These are phyloP conservation scores for Aspergillus indologenus DNA, from an alignment of 495 filamentous ascomycete species.

Conservation along the genomic window DNA sequence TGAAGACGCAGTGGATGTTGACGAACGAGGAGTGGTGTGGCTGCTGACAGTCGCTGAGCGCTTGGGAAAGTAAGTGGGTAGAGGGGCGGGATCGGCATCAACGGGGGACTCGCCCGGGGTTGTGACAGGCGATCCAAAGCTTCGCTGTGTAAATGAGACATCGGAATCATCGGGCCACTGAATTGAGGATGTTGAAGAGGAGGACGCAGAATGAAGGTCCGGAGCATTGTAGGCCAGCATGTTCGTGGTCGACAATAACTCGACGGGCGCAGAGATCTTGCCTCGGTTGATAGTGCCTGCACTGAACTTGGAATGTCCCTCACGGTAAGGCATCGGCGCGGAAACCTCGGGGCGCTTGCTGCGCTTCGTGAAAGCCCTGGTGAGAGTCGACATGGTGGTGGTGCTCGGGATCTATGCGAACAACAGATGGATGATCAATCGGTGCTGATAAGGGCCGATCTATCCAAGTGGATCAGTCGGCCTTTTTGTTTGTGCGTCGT, in stretches of 20 bases:
- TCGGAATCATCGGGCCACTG: slow-evolving; percentile 62
- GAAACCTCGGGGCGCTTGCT: slow-evolving; percentile 50
- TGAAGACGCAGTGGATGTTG: slow-evolving; percentile 42
- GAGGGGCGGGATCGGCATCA: slow-evolving; percentile 60
- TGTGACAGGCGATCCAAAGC: slow-evolving; percentile 58
- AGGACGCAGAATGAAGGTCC: slow-evolving; percentile 58
- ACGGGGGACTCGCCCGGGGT: slow-evolving; percentile 72
- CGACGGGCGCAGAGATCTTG: slow-evolving; percentile 84
- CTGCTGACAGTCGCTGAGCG: slow-evolving; percentile 42
- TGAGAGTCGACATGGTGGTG: slow-evolving; percentile 46
- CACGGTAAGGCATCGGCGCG: slow-evolving; percentile 47
- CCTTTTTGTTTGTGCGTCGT: slow-evolving; percentile 12
- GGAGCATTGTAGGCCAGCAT: slow-evolving; percentile 93
- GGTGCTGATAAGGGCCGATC: background rate
- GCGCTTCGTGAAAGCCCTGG: slow-evolving; percentile 66
- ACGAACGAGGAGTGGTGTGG: slow-evolving; percentile 34
- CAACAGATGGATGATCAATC: slow-evolving; percentile 2
- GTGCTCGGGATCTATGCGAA: background rate
- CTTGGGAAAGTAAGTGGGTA: slow-evolving; percentile 74
- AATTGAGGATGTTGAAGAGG: slow-evolving; percentile 54
- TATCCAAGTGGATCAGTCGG: slow-evolving; percentile 2
- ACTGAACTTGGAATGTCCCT: slow-evolving; percentile 45
- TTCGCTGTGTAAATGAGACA: slow-evolving; percentile 52
- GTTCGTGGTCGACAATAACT: slow-evolving; percentile 90
- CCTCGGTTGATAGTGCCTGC: slow-evolving; percentile 49